Conservation (phyloP, 345 rosid species). For the Psidium friedrichsthalianum region DNA sequence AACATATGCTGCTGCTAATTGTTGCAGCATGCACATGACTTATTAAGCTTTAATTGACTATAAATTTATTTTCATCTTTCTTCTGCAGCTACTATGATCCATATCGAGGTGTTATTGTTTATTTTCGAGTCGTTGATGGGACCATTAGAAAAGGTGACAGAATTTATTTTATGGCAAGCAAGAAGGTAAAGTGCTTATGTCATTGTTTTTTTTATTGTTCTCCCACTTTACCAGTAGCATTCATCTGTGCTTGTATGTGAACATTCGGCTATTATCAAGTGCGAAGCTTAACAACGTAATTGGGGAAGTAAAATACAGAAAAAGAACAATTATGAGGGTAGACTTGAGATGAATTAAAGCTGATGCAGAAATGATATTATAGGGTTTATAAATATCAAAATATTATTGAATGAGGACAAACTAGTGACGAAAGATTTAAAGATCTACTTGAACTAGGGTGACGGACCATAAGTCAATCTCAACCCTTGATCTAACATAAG, state of each 20-base stretch:
- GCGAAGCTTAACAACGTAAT: neutral
- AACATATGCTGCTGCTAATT: neutral
- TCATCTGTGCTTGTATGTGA: neutral
- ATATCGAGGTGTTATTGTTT: conserved; percentile 94
- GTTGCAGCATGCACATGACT: neutral
- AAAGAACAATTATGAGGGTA: neutral
- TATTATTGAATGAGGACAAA: neutral
- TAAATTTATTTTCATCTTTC: neutral
- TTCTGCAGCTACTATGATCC: conserved; percentile 88
- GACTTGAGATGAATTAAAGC: neutral
- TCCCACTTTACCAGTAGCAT: neutral
- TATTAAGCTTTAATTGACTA: neutral
- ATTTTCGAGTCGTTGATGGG: conserved; percentile 94
- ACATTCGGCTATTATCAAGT: neutral
- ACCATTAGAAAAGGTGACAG: conserved; percentile 83
- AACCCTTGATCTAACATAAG: neutral
- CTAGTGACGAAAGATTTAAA: neutral
- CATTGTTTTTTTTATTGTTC: neutral
- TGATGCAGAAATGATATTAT: neutral
- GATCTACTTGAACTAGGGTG: neutral
- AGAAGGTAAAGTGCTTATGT: conserved; percentile 39
- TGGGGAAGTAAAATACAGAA: neutral
- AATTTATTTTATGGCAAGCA: conserved; percentile 87
- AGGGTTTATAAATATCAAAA: neutral
- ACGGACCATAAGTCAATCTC: neutral